Conservation (phyloP, 1,284 basidiomycete genomes). For the Trichosporon sp. region DNA sequence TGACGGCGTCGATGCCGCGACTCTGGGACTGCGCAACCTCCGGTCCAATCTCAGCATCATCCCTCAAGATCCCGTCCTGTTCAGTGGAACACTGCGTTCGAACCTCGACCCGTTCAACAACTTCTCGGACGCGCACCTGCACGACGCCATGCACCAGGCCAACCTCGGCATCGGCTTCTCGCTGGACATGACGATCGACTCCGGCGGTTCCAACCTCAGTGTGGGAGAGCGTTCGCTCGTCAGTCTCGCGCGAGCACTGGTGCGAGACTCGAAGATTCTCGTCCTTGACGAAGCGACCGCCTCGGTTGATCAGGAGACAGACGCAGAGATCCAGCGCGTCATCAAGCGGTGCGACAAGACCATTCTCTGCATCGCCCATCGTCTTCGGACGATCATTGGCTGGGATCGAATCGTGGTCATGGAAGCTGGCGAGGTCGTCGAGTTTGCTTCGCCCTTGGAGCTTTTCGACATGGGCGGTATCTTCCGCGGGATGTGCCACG, state of each 20-base stretch:
- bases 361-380: conserved; percentile 72
- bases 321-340: conserved; percentile 64
- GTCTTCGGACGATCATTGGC: conserved; percentile 66
- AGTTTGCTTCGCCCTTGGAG: conserved; percentile 15
- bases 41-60: conserved; percentile 58
- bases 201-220: conserved; percentile 10
- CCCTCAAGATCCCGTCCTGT: conserved; percentile 70
- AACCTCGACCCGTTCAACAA: conserved; percentile 68
- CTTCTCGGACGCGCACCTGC: conserved; percentile 68
- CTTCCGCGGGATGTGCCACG: conserved; percentile 38
- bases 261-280: conserved; percentile 63
- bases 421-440: conserved; percentile 59
- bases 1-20: conserved; percentile 48
- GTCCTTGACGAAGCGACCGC: conserved; percentile 53
- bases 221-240: conserved; percentile 38
- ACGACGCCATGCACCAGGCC: conserved; percentile 72
- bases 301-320: conserved; percentile 70
- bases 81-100: conserved; percentile 55
- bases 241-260: conserved; percentile 62
- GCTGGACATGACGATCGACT: neutral
- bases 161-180: conserved; percentile 55
- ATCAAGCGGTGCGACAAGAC: conserved; percentile 64
- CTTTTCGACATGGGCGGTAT: conserved; percentile 31
- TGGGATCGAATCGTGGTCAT: conserved; percentile 72
- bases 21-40: conserved; percentile 52